Conservation (phyloP, 768 basidiomycete species). For the Chiua virens region DNA sequence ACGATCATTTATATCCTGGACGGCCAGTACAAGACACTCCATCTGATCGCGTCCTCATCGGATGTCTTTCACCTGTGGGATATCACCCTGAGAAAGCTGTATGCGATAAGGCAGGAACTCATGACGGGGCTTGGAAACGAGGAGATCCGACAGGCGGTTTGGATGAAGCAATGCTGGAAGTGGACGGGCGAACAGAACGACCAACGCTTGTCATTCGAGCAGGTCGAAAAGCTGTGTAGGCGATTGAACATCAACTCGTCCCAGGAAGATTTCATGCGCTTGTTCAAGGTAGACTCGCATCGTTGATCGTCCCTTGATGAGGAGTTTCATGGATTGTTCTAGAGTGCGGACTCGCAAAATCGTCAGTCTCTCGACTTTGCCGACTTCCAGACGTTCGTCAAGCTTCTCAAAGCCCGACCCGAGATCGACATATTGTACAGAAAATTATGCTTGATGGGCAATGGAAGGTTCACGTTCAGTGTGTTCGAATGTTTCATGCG, state of each 20-base stretch:
- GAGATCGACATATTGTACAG: constrained; percentile 73
- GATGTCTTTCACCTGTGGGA: constrained; percentile 67
- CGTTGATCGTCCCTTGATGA: not conserved
- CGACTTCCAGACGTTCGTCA: constrained; percentile 82
- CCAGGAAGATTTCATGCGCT: constrained; percentile 48
- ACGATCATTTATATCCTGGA: constrained; percentile 81
- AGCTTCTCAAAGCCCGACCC: constrained; percentile 77
- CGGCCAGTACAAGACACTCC: constrained; percentile 80
- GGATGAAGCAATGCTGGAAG: constrained; percentile 86
- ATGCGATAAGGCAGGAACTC: constrained; percentile 64
- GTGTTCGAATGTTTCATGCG: constrained; percentile 54
- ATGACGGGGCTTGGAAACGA: constrained; percentile 66
- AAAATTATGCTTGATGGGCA: constrained; percentile 31
- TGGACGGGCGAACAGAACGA: constrained; percentile 62
- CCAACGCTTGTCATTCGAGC: constrained; percentile 64
- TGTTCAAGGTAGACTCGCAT: constrained; percentile 44
- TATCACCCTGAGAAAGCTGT: constrained; percentile 59
- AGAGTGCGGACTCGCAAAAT: constrained; percentile 63
- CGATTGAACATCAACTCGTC: constrained; percentile 66
- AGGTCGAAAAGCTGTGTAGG: constrained; percentile 70
- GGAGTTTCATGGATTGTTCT: not conserved
- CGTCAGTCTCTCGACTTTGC: constrained; percentile 69
- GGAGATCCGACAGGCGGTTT: constrained; percentile 64
- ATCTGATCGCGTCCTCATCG: constrained; percentile 70
- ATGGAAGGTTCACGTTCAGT: constrained; percentile 37